Conservation (phyloP, 441 rosid species). For the Erodium texanum region DNA sequence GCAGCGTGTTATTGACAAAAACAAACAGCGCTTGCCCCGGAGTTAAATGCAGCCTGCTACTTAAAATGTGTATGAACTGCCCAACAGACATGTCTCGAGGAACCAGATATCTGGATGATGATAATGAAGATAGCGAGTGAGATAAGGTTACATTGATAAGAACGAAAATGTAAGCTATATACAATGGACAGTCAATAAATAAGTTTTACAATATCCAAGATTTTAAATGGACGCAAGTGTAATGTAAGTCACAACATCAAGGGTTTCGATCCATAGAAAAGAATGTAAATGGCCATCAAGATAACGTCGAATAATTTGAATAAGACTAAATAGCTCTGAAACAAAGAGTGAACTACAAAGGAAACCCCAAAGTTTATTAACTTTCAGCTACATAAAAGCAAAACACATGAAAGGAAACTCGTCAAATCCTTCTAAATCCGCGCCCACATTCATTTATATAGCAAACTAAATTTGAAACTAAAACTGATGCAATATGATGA, state of each 20-base stretch:
- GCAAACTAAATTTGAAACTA: neutral
- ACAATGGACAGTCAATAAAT: neutral
- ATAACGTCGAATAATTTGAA: too few species aligned
- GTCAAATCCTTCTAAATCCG: too few species aligned
- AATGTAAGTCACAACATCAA: too few species aligned
- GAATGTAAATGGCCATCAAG: too few species aligned
- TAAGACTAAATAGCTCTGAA: too few species aligned
- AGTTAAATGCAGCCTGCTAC: conserved; percentile 53
- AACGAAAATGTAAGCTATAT: neutral
- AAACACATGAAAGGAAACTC: neutral
- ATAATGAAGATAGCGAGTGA: neutral
- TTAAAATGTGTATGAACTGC: conserved; percentile 72
- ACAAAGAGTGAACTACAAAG: neutral
- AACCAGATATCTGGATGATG: conserved; percentile 48
- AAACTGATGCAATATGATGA: neutral
- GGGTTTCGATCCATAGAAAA: too few species aligned
- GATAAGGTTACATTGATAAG: neutral
- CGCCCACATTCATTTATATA: neutral
- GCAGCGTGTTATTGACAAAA: conserved; percentile 70
- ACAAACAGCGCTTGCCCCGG: conserved; percentile 80
- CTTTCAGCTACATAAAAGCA: neutral
- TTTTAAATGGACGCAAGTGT: too few species aligned
- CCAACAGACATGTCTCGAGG: conserved; percentile 88
- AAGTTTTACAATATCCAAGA: too few species aligned
- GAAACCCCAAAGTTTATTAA: neutral